phyloP scores from a whole-genome alignment of 2,329 filamentous ascomycete species.

The Stagonosporopsis vannaccii region DNA sequence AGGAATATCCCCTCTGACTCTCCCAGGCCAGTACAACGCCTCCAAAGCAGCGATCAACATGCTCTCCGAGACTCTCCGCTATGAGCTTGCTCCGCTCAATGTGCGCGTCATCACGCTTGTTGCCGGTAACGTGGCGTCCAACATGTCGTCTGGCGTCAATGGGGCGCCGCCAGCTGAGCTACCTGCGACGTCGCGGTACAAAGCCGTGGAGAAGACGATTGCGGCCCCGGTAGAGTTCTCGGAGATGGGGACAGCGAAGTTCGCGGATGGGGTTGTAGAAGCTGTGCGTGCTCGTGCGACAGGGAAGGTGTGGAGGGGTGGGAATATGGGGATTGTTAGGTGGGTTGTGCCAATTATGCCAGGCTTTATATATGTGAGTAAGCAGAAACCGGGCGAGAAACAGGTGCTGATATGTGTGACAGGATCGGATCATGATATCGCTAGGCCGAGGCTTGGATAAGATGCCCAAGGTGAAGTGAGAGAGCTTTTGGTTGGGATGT shows the following conservation, averaged over 20 bases:
- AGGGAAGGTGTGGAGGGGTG: background rate
- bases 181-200: background rate
- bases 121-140: background rate
- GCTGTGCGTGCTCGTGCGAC: background rate
- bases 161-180: background rate
- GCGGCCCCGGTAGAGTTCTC: background rate
- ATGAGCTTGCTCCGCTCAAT: background rate
- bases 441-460: background rate
- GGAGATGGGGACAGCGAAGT: background rate
- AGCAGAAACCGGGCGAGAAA: background rate
- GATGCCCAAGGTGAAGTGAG: background rate
- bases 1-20: background rate
- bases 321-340: background rate
- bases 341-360: background rate
- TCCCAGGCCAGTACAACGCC: background rate
- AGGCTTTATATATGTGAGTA: background rate
- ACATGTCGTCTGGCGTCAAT: background rate
- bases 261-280: background rate
- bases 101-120: background rate
- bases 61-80: background rate
- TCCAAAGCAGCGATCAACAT: background rate
- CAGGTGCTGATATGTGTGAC: background rate
- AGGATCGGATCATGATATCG: background rate
- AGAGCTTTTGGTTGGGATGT: too few species aligned
- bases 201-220: background rate